Conservation (phyloP, 139 green algal genomes). For the Nannochloris sp. region DNA sequence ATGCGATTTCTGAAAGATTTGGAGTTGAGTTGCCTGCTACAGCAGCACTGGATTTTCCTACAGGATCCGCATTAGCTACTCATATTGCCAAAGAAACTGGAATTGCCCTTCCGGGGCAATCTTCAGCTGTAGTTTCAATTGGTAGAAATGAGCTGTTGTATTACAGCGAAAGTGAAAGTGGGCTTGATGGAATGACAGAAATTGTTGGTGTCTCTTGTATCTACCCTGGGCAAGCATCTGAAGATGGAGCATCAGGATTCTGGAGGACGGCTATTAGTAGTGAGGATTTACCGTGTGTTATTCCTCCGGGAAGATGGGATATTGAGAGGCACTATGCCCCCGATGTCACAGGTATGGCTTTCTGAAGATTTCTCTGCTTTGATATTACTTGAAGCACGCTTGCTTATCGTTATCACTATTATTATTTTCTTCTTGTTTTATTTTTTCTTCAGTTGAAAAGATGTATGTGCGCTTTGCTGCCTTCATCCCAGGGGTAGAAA, state of each 20-base stretch:
- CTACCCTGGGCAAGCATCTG: not conserved
- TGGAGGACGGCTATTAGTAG: not conserved
- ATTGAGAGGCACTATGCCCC: conserved; percentile 13
- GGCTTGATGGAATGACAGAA: not conserved
- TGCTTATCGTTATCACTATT: too few species aligned
- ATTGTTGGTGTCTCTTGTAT: not conserved
- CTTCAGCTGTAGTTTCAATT: not conserved
- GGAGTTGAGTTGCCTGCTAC: conserved; percentile 33
- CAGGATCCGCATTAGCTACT: conserved; percentile 10
- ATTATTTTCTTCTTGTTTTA: not conserved
- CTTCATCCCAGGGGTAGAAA: conserved; percentile 40
- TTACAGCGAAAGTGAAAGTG: not conserved
- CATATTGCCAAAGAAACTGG: conserved; percentile 1
- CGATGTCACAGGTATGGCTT: not conserved
- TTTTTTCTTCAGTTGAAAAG: not conserved
- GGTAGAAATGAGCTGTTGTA: not conserved
- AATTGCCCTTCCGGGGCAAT: not conserved
- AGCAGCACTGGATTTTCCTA: conserved; percentile 39
- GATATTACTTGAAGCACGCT: too few species aligned
- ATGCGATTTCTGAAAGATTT: conserved; percentile 29
- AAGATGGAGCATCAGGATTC: not conserved
- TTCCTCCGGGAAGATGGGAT: conserved; percentile 13
- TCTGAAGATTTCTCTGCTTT: too few species aligned
- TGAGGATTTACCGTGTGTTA: not conserved
- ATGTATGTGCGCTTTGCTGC: conserved; percentile 43